phyloP scores from a whole-genome alignment of 1,284 basidiomycete species.

The Papiliotrema flavescens region DNA sequence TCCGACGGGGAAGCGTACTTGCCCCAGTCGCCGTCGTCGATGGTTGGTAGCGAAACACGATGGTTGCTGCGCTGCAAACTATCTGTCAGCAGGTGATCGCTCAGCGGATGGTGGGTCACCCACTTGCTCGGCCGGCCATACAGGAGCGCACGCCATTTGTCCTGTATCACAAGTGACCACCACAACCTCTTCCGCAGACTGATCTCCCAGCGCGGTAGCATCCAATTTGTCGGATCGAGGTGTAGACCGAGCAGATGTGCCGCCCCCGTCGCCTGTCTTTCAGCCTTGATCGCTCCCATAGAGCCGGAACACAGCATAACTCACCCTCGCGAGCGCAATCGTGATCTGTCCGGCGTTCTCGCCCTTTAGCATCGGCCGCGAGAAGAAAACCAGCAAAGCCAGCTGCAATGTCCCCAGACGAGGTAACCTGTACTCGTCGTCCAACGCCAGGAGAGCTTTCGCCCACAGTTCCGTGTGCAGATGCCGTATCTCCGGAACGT shows the following conservation, averaged over 20 bases:
- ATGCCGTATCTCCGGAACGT: constrained; percentile 24
- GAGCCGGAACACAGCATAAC: neutral
- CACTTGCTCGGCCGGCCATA: constrained; percentile 34
- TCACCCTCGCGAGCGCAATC: constrained; percentile 27
- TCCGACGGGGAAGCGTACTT: neutral
- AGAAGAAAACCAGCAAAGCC: constrained; percentile 27
- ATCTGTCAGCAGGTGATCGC: neutral
- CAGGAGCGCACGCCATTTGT: constrained; percentile 35
- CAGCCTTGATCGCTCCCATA: neutral
- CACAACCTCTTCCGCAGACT: constrained; percentile 38
- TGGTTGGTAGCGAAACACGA: constrained; percentile 26
- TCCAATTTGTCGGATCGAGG: constrained; percentile 41
- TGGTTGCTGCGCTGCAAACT: constrained; percentile 16
- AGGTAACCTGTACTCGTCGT: constrained; percentile 42
- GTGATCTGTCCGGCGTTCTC: constrained; percentile 32
- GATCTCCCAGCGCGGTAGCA: constrained; percentile 42
- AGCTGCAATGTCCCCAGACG: constrained; percentile 35
- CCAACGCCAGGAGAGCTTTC: constrained; percentile 28
- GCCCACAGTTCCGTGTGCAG: constrained; percentile 33
- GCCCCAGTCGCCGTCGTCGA: constrained; percentile 24
- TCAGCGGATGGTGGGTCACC: neutral
- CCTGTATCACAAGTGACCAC: constrained; percentile 41
- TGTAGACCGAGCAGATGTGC: constrained; percentile 44
- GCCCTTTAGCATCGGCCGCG: constrained; percentile 18
- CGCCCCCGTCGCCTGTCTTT: constrained; percentile 29